A percentile compares a stretch with the other conserved stretches of the same genome.
These are phyloP conservation scores for Strobilomyces dryophilus DNA, from an alignment of 768 basidiomycete genomes.

Conservation along the genomic window DNA sequence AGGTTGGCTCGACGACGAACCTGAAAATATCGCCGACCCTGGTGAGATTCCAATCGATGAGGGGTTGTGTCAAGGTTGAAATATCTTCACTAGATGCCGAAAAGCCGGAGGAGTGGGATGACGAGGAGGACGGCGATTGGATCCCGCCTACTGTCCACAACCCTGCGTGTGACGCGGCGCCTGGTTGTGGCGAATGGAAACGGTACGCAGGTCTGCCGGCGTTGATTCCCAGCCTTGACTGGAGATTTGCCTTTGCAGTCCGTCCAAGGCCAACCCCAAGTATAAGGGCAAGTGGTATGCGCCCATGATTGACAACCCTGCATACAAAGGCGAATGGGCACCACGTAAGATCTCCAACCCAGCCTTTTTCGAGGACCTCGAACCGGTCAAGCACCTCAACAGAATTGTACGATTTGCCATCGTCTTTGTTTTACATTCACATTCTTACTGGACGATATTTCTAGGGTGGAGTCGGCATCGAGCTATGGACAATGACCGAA, in stretches of 20 bases:
- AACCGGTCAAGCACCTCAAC: constrained; percentile 74
- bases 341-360: constrained; percentile 92
- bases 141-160: constrained; percentile 85
- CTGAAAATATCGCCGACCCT: constrained; percentile 78
- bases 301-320: constrained; percentile 95
- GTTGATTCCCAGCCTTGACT: neutral
- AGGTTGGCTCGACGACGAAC: constrained; percentile 94
- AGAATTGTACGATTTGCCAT: constrained; percentile 62
- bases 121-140: constrained; percentile 99
- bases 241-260: constrained; percentile 36
- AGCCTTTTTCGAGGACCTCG: constrained; percentile 81
- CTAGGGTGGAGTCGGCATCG: constrained; percentile 91
- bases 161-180: constrained; percentile 83
- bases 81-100: constrained; percentile 52
- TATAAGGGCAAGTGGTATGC: constrained; percentile 99
- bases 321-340: constrained; percentile 93
- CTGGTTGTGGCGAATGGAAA: constrained; percentile 96
- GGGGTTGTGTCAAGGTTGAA: neutral
- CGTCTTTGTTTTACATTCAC: neutral
- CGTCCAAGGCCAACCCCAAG: constrained; percentile 83
- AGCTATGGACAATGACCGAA: constrained; percentile 99
- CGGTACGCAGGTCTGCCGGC: constrained; percentile 37
- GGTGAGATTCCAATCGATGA: constrained; percentile 39
- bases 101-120: constrained; percentile 99
- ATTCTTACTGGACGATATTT: neutral